Evolutionary conservation across 2,329 filamentous ascomycete genomes (phyloP).

Genomic region (Chrysoporthe austroafricana): DNA sequence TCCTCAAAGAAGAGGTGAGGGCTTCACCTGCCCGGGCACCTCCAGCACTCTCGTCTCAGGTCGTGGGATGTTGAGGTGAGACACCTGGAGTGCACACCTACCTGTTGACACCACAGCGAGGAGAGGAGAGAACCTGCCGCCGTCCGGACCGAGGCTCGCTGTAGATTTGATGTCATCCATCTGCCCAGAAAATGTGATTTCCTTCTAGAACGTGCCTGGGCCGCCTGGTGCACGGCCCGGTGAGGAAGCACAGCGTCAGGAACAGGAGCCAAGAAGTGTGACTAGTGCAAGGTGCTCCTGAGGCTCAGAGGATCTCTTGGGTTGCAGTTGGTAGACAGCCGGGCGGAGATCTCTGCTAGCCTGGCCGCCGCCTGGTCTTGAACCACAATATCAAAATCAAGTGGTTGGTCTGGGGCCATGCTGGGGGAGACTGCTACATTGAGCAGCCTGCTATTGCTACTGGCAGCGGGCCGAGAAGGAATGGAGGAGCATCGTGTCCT

Average conservation of each 20-base stretch:
- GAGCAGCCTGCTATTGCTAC: background rate
- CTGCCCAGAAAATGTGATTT: background rate
- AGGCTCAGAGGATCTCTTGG: constrained; percentile 6
- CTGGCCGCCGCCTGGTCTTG: constrained; percentile 7
- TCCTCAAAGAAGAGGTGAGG: background rate
- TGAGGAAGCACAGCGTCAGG: background rate
- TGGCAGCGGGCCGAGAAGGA: background rate
- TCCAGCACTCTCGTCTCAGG: background rate
- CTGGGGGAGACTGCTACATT: background rate
- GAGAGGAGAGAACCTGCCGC: no score
- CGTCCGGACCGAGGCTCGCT: no score
- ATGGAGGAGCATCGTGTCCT: no score
- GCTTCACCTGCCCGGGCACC: background rate
- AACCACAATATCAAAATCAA: constrained; percentile 13
- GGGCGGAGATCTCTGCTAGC: constrained; percentile 8
- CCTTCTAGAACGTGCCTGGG: background rate
- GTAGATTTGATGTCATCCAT: no score
- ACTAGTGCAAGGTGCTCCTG: background rate
- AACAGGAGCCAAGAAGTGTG: constrained; percentile 3
- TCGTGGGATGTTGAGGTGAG: background rate
- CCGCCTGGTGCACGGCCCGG: background rate
- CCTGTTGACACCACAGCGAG: no score
- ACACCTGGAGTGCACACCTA: background rate
- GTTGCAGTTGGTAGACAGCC: constrained; percentile 19
- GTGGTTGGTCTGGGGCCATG: constrained; percentile 7